These are phyloP conservation scores for Vitis vinifera DNA, from an alignment of 164 flowering plant species.

Conservation along the genomic window DNA sequence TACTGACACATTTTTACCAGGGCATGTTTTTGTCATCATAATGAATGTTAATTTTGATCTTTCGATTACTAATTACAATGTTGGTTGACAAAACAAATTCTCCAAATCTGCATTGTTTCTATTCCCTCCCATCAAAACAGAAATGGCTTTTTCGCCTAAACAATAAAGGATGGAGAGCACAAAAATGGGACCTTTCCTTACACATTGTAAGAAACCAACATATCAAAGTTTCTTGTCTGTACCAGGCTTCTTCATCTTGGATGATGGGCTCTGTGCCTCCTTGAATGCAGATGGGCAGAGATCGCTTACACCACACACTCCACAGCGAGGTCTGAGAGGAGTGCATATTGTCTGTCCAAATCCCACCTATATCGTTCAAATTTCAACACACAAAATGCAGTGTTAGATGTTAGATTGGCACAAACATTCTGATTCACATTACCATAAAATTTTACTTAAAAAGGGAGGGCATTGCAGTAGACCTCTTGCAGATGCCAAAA, in stretches of 20 bases:
- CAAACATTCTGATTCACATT: too few species aligned
- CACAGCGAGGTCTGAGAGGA: slow-evolving; percentile 88
- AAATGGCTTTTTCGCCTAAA: too few species aligned
- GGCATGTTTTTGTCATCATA: too few species aligned
- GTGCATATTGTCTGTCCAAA: slow-evolving; percentile 95
- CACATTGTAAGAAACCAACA: not conserved
- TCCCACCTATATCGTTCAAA: slow-evolving; percentile 61
- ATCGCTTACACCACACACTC: slow-evolving; percentile 50
- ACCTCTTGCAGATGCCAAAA: too few species aligned
- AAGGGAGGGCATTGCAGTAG: too few species aligned
- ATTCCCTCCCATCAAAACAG: not conserved
- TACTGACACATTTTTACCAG: too few species aligned
- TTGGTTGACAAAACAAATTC: not conserved
- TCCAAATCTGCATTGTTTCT: not conserved
- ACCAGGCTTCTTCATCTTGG: slow-evolving; percentile 40
- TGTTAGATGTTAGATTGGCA: too few species aligned
- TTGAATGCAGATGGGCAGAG: slow-evolving; percentile 93
- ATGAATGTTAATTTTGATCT: too few species aligned
- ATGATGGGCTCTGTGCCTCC: slow-evolving; percentile 52
- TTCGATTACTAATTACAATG: too few species aligned
- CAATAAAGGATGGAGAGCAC: too few species aligned
- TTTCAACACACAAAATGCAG: not conserved
- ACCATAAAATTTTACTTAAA: too few species aligned
- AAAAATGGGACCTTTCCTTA: not conserved
- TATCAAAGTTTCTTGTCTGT: slow-evolving; percentile 23